A percentile compares a stretch with the other conserved stretches of the same genome.
These are phyloP conservation scores for Hygrophoropsis aurantiaca DNA, from an alignment of 768 basidiomycete species.

Conservation along the genomic window DNA sequence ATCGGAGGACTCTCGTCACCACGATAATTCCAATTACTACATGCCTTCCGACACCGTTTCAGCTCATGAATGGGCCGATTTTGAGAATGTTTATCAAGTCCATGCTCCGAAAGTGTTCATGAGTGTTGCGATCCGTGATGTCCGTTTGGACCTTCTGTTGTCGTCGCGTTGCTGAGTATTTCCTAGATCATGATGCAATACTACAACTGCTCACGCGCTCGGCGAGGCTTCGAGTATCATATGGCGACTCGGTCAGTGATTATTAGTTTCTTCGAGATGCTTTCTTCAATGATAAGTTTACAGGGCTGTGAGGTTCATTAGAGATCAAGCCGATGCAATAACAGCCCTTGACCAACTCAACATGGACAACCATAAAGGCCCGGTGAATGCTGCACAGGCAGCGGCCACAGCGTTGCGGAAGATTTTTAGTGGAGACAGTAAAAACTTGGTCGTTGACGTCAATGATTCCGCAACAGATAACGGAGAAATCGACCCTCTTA, in stretches of 20 bases:
- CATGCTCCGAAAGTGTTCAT: slow-evolving; percentile 83
- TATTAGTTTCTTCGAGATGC: slow-evolving; percentile 4
- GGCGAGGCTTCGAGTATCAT: slow-evolving; percentile 83
- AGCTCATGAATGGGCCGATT: slow-evolving; percentile 72
- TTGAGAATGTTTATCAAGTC: slow-evolving; percentile 89
- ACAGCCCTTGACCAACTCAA: slow-evolving; percentile 14
- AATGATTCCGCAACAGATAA: slow-evolving; percentile 27
- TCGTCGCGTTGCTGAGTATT: slow-evolving; percentile 12
- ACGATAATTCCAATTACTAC: slow-evolving; percentile 50
- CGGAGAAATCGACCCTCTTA: slow-evolving; percentile 52
- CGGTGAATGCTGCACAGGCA: slow-evolving; percentile 54
- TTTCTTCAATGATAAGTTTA: not conserved
- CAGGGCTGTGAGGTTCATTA: slow-evolving; percentile 84
- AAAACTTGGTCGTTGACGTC: slow-evolving; percentile 43
- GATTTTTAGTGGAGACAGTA: slow-evolving; percentile 56
- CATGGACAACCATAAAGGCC: slow-evolving; percentile 27
- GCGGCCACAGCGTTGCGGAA: slow-evolving; percentile 67
- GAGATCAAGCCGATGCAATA: slow-evolving; percentile 68
- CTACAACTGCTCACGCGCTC: slow-evolving; percentile 76
- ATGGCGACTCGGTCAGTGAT: slow-evolving; percentile 73
- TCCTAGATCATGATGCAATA: slow-evolving; percentile 82
- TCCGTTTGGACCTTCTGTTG: slow-evolving; percentile 36
- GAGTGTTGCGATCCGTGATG: slow-evolving; percentile 76
- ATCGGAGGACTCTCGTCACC: slow-evolving; percentile 28
- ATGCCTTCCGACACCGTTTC: slow-evolving; percentile 69